phyloP scores from a whole-genome alignment of 2,329 filamentous ascomycete species.

The Dactylonectria estremocensis region DNA sequence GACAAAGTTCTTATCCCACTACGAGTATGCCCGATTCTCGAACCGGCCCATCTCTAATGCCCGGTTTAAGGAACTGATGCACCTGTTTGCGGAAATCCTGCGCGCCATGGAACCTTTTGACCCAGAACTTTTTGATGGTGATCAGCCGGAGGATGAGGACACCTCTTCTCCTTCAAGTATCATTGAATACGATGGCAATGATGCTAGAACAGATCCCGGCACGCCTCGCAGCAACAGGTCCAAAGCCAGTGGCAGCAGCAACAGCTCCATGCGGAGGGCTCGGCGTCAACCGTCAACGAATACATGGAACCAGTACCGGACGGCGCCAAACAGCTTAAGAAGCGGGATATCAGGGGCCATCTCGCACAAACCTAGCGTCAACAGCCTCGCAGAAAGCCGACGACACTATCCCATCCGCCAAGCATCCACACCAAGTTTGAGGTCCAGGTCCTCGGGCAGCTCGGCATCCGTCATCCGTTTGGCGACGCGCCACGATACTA shows the following conservation, averaged over 20 bases:
- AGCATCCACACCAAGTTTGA: constrained; percentile 58
- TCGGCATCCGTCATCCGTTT: constrained; percentile 66
- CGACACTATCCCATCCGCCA: constrained; percentile 57
- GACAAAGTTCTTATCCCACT: constrained; percentile 79
- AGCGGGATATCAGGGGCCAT: constrained; percentile 58
- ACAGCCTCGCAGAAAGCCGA: constrained; percentile 61
- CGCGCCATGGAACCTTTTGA: constrained; percentile 80
- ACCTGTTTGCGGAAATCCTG: constrained; percentile 85
- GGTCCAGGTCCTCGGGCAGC: constrained; percentile 55
- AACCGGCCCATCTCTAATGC: constrained; percentile 75
- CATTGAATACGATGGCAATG: constrained; percentile 63
- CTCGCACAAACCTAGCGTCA: constrained; percentile 56
- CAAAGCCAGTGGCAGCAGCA: constrained; percentile 50
- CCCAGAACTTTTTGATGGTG: constrained; percentile 63
- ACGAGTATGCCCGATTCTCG: constrained; percentile 90
- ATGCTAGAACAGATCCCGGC: constrained; percentile 59
- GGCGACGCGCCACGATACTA: constrained; percentile 55
- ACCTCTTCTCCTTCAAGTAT: constrained; percentile 56
- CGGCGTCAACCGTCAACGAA: constrained; percentile 60
- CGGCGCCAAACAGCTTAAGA: constrained; percentile 68
- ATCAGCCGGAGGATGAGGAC: constrained; percentile 45
- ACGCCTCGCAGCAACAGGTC: constrained; percentile 55
- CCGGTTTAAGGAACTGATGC: constrained; percentile 86
- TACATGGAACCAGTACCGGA: constrained; percentile 64
- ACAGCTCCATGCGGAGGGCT: constrained; percentile 50